Conservation (phyloP, 1,284 basidiomycete species). For the Rhodotorula glutinis region DNA sequence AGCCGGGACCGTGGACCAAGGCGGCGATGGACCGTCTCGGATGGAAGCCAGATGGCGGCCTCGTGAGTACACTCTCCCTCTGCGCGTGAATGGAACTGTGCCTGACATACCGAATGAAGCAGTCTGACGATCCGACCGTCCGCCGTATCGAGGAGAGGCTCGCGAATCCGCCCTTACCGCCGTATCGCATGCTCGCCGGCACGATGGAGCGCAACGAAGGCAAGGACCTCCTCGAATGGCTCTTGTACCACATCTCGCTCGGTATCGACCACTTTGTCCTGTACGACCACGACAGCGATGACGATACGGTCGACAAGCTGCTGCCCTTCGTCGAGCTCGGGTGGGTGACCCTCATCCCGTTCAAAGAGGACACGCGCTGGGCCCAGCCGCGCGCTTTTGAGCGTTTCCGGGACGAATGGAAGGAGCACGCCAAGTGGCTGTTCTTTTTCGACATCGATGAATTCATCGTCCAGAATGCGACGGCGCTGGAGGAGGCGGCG, state of each 20-base stretch:
- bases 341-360: conserved; percentile 8
- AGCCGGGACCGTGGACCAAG: too few species aligned
- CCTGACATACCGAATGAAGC: neutral
- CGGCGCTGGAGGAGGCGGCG: neutral
- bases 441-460: conserved; percentile 21
- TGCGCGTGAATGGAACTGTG: too few species aligned
- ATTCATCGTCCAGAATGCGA: conserved; percentile 4
- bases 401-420: conserved; percentile 6
- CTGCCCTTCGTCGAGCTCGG: conserved; percentile 14
- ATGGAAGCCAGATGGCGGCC: neutral
- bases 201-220: conserved; percentile 17
- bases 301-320: conserved; percentile 5
- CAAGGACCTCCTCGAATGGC: conserved; percentile 12
- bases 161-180: conserved; percentile 2
- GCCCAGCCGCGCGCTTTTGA: conserved; percentile 1
- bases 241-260: conserved; percentile 19
- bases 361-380: neutral
- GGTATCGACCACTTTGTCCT: conserved; percentile 17
- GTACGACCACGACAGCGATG: conserved; percentile 13
- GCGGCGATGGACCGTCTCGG: neutral
- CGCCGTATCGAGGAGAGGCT: neutral
- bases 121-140: neutral
- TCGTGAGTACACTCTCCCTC: neutral
- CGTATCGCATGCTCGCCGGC: conserved; percentile 14
- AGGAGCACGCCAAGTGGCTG: conserved; percentile 4